Conservation (phyloP, 1,139 yeast genomes). For the Candida frijolesensis region DNA sequence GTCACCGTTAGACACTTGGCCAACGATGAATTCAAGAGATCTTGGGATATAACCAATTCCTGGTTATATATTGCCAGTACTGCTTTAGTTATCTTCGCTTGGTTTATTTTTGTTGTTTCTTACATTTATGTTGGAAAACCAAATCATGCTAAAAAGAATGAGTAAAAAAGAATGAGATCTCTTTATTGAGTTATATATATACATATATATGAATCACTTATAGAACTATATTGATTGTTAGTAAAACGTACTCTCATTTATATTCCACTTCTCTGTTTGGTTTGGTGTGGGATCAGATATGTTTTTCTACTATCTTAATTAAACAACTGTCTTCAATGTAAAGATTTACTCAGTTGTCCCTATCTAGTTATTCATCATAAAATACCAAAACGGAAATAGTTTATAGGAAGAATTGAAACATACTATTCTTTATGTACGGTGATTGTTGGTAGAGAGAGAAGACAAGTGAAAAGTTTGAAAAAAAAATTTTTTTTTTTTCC, state of each 20-base stretch:
- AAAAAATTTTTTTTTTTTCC: background rate
- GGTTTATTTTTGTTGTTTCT: conserved; percentile 72
- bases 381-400: background rate
- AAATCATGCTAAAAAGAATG: conserved; percentile 33
- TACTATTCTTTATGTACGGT: conserved; percentile 3
- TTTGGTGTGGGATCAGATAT: conserved; percentile 13
- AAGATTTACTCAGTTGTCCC: conserved; percentile 40
- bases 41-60: conserved; percentile 90
- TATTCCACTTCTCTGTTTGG: background rate
- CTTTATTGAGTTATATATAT: background rate
- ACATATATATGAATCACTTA: background rate
- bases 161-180: conserved; percentile 16
- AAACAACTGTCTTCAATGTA: conserved; percentile 22
- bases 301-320: conserved; percentile 20
- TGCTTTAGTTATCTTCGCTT: conserved; percentile 65
- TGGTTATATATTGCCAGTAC: conserved; percentile 88
- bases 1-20: conserved; percentile 93
- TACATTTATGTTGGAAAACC: conserved; percentile 54
- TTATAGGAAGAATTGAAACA: background rate
- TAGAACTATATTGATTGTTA: conserved; percentile 2
- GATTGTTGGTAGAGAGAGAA: background rate
- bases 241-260: background rate
- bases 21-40: conserved; percentile 91
- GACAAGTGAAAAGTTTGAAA: background rate
- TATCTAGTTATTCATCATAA: conserved; percentile 27